Percentiles rank a stretch among this genome's conserved stretches.
phyloP scores from a whole-genome alignment of 352 stramenopile genomes.

The Blastocystis sp. region DNA sequence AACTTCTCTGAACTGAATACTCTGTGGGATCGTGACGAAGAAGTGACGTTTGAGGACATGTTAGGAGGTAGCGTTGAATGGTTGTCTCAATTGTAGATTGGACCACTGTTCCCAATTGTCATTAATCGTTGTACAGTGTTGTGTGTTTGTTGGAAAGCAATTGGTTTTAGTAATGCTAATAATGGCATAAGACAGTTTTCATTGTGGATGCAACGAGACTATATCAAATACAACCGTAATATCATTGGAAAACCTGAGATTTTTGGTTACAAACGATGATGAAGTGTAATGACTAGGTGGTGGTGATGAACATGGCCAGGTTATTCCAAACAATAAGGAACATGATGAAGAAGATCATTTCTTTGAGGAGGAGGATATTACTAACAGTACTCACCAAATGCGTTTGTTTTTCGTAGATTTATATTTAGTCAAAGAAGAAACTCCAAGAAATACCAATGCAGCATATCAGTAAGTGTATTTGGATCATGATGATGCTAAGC shows the following conservation, averaged over 20 bases:
- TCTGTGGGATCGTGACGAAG: constrained; percentile 57
- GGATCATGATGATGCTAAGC: background rate
- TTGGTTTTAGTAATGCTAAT: background rate
- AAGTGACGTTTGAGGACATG: constrained; percentile 60
- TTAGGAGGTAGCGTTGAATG: constrained; percentile 2
- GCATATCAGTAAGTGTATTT: background rate
- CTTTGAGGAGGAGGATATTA: background rate
- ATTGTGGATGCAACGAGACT: constrained; percentile 29
- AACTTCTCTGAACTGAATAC: constrained; percentile 59
- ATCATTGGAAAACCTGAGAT: constrained; percentile 22
- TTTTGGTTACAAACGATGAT: background rate
- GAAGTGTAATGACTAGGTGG: background rate
- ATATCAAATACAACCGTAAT: constrained; percentile 43
- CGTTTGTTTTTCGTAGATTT: background rate
- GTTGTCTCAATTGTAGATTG: constrained; percentile 26
- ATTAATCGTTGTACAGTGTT: constrained; percentile 18
- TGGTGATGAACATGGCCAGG: constrained; percentile 9
- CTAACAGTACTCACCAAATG: background rate
- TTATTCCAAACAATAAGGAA: background rate
- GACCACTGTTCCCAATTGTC: constrained; percentile 48
- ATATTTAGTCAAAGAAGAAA: background rate
- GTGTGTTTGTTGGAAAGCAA: constrained; percentile 19
- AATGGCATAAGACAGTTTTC: background rate
- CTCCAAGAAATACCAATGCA: background rate
- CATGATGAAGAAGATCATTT: constrained; percentile 10